Base-by-base conservation (phyloP, 345 rosid species). In the Salix viminalis region DNA sequence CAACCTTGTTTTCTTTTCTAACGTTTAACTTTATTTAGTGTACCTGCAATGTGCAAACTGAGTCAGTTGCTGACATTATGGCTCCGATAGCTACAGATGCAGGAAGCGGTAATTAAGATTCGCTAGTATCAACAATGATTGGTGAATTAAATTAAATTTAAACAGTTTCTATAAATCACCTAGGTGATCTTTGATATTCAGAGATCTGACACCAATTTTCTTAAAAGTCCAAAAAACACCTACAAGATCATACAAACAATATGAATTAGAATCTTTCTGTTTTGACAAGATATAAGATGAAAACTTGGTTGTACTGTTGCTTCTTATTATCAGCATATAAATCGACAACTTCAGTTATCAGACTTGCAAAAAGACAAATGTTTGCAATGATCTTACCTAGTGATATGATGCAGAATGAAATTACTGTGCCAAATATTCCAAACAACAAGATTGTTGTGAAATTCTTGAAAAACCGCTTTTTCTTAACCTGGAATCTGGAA, bases 41-140 rank as follows among this genome's bases (percentile, higher is more conserved):
- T 73, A 90, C 96, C 93, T 90, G 92, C 78, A 91, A 86, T 28
- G 94, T 91, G 81, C 96, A 91, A 28, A 91, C 96, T 34, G 94
- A 87, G 79, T 91, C 94, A 13, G 96, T 91, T 28, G 94, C 96
- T 15, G 96, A 90, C 48, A 90, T 42, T 82, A 91, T 91, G 48
- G 94, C 90, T 65, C 94, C 96, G 23, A 90, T 54, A 58, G 96
- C 96, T 91, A 89, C 80, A 80, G 30, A 61, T 42, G 24, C 1
- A 69, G 34, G 72, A 76, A 64, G 48, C 54, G 60, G 42, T 67
- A 54, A 46, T 7, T 58, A 73, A 42, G 71, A 65, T 52, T 13
- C n/a, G 78, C 34, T 41, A 72, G 60, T 54, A 75, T 42, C 34
- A 23, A 28, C 24, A 30, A 15, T 23, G 44, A 6, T 21, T 11